Evolutionary conservation across 1,284 basidiomycete species (phyloP).

Genomic region (Ganoderma lingzhi): DNA sequence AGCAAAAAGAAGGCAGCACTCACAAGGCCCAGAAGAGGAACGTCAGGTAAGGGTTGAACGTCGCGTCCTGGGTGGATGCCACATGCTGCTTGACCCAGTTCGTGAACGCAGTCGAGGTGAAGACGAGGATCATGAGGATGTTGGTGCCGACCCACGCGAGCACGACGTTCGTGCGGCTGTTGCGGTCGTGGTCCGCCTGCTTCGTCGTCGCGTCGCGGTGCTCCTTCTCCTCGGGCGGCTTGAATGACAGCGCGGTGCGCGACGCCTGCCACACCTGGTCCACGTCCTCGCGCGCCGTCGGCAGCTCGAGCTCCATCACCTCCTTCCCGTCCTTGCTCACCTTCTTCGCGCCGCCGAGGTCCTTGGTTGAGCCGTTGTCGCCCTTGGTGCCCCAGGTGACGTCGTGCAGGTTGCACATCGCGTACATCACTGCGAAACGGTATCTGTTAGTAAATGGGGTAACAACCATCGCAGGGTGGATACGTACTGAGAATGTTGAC

Average conservation of each 20-base stretch:
- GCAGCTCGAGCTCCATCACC: constrained; percentile 85
- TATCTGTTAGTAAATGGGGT: constrained; percentile 12
- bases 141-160: constrained; percentile 88
- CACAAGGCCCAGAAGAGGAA: constrained; percentile 86
- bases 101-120: constrained; percentile 82
- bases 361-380: constrained; percentile 86
- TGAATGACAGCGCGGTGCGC: constrained; percentile 69
- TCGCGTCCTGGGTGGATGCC: constrained; percentile 51
- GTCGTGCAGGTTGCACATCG: constrained; percentile 91
- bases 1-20: constrained; percentile 42
- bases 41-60: constrained; percentile 87
- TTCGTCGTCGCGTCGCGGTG: constrained; percentile 90
- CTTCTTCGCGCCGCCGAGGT: constrained; percentile 89
- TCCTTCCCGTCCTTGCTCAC: constrained; percentile 84
- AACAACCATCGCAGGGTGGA: not conserved
- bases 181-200: constrained; percentile 86
- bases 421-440: constrained; percentile 74
- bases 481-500: constrained; percentile 83
- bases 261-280: constrained; percentile 87
- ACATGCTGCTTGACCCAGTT: constrained; percentile 67
- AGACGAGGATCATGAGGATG: constrained; percentile 83
- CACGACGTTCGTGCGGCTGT: constrained; percentile 86
- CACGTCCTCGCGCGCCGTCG: constrained; percentile 84
- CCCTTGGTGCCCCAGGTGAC: constrained; percentile 95
- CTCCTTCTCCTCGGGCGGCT: constrained; percentile 75